A percentile compares a stretch with the other conserved stretches of the same genome.
These are phyloP conservation scores for Fusarium sp. DNA, from an alignment of 2,329 filamentous ascomycete species.

Conservation along the genomic window DNA sequence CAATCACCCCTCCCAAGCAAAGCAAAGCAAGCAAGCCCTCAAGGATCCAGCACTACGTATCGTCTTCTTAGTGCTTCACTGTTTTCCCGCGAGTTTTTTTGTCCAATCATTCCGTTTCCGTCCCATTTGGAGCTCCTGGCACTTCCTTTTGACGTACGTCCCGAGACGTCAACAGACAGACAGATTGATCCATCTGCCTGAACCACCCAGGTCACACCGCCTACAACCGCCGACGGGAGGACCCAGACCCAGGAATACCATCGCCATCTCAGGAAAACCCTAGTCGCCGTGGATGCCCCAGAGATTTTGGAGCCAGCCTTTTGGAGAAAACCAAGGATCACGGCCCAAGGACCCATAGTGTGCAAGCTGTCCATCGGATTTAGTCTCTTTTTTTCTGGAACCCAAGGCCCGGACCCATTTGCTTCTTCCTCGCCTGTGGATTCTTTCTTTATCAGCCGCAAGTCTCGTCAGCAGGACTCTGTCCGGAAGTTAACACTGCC, in stretches of 20 bases:
- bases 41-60: conserved; percentile 43
- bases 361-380: conserved; percentile 44
- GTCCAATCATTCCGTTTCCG: conserved; percentile 29
- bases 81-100: conserved; percentile 35
- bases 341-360: conserved; percentile 47
- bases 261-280: conserved; percentile 45
- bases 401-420: conserved; percentile 39
- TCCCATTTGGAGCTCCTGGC: conserved; percentile 35
- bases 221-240: conserved; percentile 42
- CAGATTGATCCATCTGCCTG: conserved; percentile 44
- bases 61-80: conserved; percentile 44
- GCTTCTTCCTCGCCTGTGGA: conserved; percentile 43
- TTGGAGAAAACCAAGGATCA: conserved; percentile 46
- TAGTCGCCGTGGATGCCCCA: conserved; percentile 44
- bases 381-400: conserved; percentile 45
- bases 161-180: neutral
- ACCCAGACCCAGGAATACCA: conserved; percentile 44
- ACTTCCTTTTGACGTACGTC: conserved; percentile 18
- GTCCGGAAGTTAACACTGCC: conserved; percentile 37
- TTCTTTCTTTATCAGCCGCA: conserved; percentile 47
- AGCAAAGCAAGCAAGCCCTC: conserved; percentile 1
- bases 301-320: conserved; percentile 42
- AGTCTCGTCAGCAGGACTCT: conserved; percentile 38
- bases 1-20: neutral
- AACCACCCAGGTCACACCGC: conserved; percentile 44